Base-by-base conservation (phyloP, 768 basidiomycete genomes). In the Pleurotus eryngii region DNA sequence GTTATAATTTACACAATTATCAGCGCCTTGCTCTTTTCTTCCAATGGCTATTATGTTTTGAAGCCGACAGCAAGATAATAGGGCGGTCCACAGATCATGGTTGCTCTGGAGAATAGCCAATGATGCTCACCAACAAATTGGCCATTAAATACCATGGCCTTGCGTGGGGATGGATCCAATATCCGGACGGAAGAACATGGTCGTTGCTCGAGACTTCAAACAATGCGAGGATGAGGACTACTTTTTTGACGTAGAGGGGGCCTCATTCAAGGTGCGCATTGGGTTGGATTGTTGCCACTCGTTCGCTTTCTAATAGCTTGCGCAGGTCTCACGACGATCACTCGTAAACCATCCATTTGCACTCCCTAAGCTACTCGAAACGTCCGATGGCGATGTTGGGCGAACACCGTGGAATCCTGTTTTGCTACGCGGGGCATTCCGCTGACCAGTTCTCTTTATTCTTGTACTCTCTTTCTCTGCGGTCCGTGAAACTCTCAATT, bases 371-470 rank as follows among this genome's bases (percentile, higher is more conserved):
- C 69, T 64, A 57, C 49, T 65, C 39, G 42, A 58, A 18, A 11
- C 51, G 24, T 43, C 61, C 38, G 47, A 58, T 40, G 61, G 59
- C 43, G 48, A 60, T 3, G 39, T 56, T 12, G 66, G 68, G 18
- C 22, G 48, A 38, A 61, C 64, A 6, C 46, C 60, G 14, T 65
- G 70, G 17, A 65, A 73, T 15, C 76, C 77, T 9, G 72, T 79
- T 37, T 50, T 64, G 1, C 63, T 81, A n/a, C 63, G 59, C 38
- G 75, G 74, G 74, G 4, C 76, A 75, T 53, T 70, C 73, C 11
- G 68, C 65, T 12, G 65, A 69, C 15, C 70, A 77, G 45, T 77
- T 81, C 57, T 68, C 68, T 35, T 61, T 68, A 17, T 65, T 81
- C 17, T 64, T 80, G 15, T 71, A 68, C 60, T 72, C 75, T 2